A percentile compares a stretch with the other conserved stretches of the same genome.
Conservation (phyloP, 2,329 filamentous ascomycete species). For the Colletotrichum brevisporum region DNA sequence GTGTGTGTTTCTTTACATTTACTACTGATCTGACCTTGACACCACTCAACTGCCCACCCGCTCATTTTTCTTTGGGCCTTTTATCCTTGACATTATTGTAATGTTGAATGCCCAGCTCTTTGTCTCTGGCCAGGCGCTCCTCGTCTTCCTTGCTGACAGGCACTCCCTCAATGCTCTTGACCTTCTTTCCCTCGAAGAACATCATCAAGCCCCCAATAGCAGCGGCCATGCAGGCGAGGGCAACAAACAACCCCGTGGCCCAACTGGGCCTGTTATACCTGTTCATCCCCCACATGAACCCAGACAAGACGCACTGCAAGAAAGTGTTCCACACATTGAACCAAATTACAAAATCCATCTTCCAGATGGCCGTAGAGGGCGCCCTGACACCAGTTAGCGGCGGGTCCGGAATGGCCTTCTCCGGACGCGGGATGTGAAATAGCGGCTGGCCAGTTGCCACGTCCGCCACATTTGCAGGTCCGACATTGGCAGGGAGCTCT, state of each 20-base stretch:
- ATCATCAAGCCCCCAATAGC: conserved; percentile 78
- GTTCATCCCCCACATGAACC: conserved; percentile 88
- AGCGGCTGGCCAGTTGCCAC: conserved; percentile 55
- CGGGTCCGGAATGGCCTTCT: conserved; percentile 72
- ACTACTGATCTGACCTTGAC: background rate
- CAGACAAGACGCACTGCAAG: conserved; percentile 79
- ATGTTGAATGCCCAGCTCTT: conserved; percentile 69
- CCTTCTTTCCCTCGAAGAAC: conserved; percentile 78
- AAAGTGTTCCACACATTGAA: conserved; percentile 84
- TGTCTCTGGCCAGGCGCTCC: conserved; percentile 64
- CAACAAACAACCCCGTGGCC: conserved; percentile 85
- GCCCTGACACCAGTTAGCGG: conserved; percentile 82
- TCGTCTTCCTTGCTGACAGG: conserved; percentile 70
- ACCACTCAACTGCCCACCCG: conserved; percentile 44
- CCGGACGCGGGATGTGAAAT: conserved; percentile 73
- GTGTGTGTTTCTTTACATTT: background rate
- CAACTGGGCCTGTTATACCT: conserved; percentile 81
- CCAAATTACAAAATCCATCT: conserved; percentile 85
- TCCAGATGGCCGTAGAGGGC: conserved; percentile 78
- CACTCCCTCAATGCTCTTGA: conserved; percentile 81
- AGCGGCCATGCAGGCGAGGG: conserved; percentile 78
- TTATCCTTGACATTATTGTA: conserved; percentile 71
- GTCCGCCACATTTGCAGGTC: conserved; percentile 65
- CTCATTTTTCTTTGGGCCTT: conserved; percentile 60
- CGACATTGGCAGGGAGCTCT: conserved; percentile 65